A percentile compares a stretch with the other conserved stretches of the same genome.
phyloP scores from a whole-genome alignment of 23 red algal species.

The Gracilaria caudata region DNA sequence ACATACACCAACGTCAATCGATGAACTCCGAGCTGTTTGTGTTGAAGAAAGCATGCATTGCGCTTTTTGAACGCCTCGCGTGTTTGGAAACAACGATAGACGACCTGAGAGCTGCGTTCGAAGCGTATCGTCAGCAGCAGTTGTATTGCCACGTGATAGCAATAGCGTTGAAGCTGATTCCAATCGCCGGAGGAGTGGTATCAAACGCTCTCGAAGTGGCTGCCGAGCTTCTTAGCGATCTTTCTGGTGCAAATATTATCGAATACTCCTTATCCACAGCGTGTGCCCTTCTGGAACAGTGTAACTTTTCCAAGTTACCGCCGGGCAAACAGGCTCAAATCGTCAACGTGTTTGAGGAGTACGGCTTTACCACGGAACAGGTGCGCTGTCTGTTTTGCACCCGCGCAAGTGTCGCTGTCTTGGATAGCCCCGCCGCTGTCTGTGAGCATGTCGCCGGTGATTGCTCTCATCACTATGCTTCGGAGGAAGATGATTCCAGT shows the following conservation, averaged over 20 bases:
- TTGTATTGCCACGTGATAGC: not conserved
- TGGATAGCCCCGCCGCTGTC: too few relatives aligned
- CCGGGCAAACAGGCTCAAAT: too few relatives aligned
- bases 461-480: too few relatives aligned
- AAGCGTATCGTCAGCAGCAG: not conserved
- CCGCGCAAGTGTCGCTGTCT: too few relatives aligned
- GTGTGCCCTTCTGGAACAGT: too few relatives aligned
- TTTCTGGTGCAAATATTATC: not conserved
- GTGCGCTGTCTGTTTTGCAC: too few relatives aligned
- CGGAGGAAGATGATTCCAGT: too few relatives aligned
- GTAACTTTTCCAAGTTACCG: too few relatives aligned
- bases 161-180: slow-evolving; percentile 6
- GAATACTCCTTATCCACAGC: not conserved
- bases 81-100: not conserved
- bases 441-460: too few relatives aligned
- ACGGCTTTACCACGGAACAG: too few relatives aligned
- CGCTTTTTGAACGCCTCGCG: not conserved
- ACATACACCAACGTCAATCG: not conserved
- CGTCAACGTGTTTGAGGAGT: too few relatives aligned
- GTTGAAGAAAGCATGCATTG: not conserved
- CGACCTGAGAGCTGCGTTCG: not conserved
- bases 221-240: not conserved
- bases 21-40: not conserved
- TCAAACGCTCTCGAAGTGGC: not conserved
- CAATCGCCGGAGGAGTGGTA: not conserved